phyloP scores from a whole-genome alignment of 148 eudicot genomes.

The Diospyros lotus region DNA sequence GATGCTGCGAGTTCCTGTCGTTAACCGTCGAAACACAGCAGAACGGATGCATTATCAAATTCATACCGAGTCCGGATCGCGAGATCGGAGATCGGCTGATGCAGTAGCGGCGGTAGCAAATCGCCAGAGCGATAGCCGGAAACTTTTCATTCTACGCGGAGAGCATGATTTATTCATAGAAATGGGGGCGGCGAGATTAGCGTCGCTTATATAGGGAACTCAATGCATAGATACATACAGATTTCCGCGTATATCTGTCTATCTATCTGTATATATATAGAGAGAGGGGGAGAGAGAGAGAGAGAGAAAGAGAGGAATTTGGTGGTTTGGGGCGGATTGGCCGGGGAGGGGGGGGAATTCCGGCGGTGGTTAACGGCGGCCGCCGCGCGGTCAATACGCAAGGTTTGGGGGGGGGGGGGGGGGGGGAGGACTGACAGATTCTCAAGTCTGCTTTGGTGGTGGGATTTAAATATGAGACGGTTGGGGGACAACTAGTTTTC shows the following conservation, averaged over 20 bases:
- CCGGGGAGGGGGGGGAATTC: not conserved
- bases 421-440: not conserved
- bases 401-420: not conserved
- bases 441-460: not conserved
- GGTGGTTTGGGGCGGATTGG: not conserved
- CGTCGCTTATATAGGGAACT: not conserved
- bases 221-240: not conserved
- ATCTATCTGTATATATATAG: not conserved
- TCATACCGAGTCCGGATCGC: not conserved
- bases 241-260: no score
- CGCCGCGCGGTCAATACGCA: not conserved
- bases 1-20: conserved; percentile 17
- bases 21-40: conserved; percentile 51
- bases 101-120: conserved; percentile 2
- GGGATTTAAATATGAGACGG: not conserved
- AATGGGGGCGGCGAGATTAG: not conserved
- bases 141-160: conserved; percentile 7
- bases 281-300: not conserved
- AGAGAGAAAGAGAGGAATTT: not conserved
- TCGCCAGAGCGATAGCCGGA: conserved; percentile 10
- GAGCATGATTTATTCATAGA: not conserved
- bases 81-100: not conserved
- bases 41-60: conserved; percentile 51
- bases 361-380: not conserved
- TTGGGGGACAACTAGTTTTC: not conserved